Evolutionary conservation across 306 rosid genomes (phyloP), one percentile per base, ranked within the genome.

Genomic region (Neltuma alba): DNA sequence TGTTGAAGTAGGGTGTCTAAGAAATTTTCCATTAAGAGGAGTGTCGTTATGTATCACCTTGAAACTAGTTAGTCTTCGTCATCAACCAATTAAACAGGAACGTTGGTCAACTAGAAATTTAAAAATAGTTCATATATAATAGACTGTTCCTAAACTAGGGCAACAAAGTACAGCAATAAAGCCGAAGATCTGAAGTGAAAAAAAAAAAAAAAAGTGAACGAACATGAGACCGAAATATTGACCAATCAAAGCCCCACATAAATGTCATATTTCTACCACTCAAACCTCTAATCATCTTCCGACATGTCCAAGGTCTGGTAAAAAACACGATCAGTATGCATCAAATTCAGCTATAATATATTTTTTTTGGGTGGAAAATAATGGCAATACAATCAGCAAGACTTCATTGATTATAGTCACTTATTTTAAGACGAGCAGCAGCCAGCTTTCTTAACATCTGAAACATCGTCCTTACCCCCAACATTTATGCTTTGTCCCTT

Each of bases 401-500:
- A 21, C 60, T 84, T 62, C 61, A n/a, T 28, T 18, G 77, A 72
- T 58, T 27, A 58, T 25, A 6, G 10, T 30, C 73, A 16, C 9
- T 64, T 63, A 23, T 50, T 44, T 54, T 73, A 89, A 42, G 84
- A 83, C 76, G 90, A 85, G 86, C 90, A 86, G 79, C 92, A 89
- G 36, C 89, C 82, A 48, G 31, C 85, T 76, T 86, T 80, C 89
- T 85, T 86, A 52, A 89, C 76, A 34, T 87, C 90, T 3, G 90
- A 89, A 78, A 89, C 90, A 83, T 89, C 92, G 80, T 89, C 92
- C 84, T 68, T 89, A 76, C 58, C 67, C 64, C 90, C 90, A 7
- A 89, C 80, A 72, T 78, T 85, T 70, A 89, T 84, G 72, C 86
- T 86, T 30, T 84, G 87, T 47, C 92, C 92, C 45, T 82, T 82